These are phyloP conservation scores for Penicillium subrubescens DNA, from an alignment of 495 filamentous ascomycete species.

Conservation along the genomic window DNA sequence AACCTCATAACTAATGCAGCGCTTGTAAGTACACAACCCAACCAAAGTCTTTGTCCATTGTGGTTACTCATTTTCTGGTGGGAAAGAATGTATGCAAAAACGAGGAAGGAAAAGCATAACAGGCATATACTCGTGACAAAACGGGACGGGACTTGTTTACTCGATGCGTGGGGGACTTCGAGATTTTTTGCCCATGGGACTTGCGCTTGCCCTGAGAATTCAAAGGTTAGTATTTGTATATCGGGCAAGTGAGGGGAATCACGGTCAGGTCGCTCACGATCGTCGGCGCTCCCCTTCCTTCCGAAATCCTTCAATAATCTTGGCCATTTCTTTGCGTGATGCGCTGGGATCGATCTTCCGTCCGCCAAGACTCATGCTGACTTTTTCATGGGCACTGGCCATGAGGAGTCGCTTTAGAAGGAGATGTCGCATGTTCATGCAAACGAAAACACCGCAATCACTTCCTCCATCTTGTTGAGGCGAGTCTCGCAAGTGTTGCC, in stretches of 20 bases:
- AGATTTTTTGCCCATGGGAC: conserved; percentile 43
- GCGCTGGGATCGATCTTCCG: conserved; percentile 74
- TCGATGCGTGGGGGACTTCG: conserved; percentile 50
- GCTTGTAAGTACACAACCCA: conserved; percentile 8
- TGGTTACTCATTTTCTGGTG: conserved; percentile 9
- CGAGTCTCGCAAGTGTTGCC: conserved; percentile 76
- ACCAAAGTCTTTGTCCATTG: conserved; percentile 9
- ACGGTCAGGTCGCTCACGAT: conserved; percentile 61
- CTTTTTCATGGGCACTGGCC: conserved; percentile 73
- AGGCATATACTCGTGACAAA: conserved; percentile 21
- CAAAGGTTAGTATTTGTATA: not conserved
- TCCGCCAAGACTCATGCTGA: conserved; percentile 89
- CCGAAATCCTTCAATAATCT: conserved; percentile 77
- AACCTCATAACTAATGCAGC: conserved; percentile 3
- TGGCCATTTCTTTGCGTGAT: conserved; percentile 84
- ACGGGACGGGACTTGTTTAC: conserved; percentile 17
- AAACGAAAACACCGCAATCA: conserved; percentile 97
- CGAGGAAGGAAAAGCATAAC: conserved; percentile 14
- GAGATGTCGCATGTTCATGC: conserved; percentile 87
- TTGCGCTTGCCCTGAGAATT: conserved; percentile 36
- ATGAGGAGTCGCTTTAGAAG: conserved; percentile 79
- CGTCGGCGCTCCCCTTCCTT: conserved; percentile 81
- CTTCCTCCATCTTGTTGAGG: conserved; percentile 91
- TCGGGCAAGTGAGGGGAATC: too few species aligned
- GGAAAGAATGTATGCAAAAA: conserved; percentile 14